phyloP scores from a whole-genome alignment of 2,329 filamentous ascomycete species.

The Fusarium marasasianum region DNA sequence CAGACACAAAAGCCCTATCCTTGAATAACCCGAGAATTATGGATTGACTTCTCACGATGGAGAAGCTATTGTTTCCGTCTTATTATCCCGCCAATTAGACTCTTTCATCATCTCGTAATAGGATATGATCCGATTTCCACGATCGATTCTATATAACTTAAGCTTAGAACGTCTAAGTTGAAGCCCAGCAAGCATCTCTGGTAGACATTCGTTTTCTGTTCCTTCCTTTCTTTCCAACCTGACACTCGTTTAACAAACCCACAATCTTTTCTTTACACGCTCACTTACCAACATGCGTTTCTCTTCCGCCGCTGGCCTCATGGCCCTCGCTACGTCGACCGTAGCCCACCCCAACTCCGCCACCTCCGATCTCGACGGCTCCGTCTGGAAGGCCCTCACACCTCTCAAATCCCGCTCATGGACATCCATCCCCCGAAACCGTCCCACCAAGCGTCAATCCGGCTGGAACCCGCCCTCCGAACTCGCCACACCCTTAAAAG shows the following conservation, averaged over 20 bases:
- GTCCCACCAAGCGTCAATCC: constrained; percentile 41
- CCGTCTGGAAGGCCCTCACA: constrained; percentile 42
- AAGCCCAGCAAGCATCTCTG: background rate
- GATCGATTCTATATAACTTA: background rate
- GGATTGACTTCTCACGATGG: background rate
- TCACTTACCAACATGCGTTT: constrained; percentile 16
- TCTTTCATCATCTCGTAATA: background rate
- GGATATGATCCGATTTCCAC: background rate
- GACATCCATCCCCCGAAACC: constrained; percentile 25
- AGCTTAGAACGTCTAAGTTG: background rate
- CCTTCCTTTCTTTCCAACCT: background rate
- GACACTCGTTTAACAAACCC: constrained; percentile 5
- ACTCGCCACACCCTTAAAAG: constrained; percentile 39
- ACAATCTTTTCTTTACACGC: background rate
- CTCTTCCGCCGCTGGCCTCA: constrained; percentile 27
- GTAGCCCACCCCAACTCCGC: constrained; percentile 29
- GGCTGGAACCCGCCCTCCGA: constrained; percentile 45
- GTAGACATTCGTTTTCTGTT: constrained; percentile 19
- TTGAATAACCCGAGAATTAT: background rate
- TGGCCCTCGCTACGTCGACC: constrained; percentile 39
- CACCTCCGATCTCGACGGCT: constrained; percentile 42
- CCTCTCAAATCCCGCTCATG: constrained; percentile 25
- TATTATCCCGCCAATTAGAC: constrained; percentile 21
- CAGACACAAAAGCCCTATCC: background rate
- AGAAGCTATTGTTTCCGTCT: background rate